Percentiles rank a stretch among this genome's conserved stretches.
phyloP scores from a whole-genome alignment of 2,329 filamentous ascomycete species.

The Grosmannia clavigera region DNA sequence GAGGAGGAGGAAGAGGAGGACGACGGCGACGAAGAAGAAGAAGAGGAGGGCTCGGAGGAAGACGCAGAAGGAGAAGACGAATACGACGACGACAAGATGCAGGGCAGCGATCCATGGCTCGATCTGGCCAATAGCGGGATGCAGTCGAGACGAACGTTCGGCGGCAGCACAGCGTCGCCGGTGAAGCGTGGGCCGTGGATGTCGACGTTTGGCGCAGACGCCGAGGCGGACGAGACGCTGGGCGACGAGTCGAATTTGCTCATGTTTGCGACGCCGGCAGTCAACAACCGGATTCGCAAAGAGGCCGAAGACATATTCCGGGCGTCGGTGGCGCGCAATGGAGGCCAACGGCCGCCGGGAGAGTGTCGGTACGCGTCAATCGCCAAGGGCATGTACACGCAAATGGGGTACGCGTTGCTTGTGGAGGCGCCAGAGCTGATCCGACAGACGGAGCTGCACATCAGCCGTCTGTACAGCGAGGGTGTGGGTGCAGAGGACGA shows the following conservation, averaged over 20 bases:
- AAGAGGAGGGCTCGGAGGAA: constrained; percentile 22
- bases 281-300: constrained; percentile 33
- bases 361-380: constrained; percentile 57
- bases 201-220: neutral
- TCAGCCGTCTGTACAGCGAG: constrained; percentile 53
- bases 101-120: constrained; percentile 12
- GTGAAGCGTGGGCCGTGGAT: constrained; percentile 7
- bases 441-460: constrained; percentile 59
- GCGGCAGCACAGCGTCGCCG: neutral
- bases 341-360: neutral
- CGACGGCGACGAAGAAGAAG: constrained; percentile 25
- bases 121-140: constrained; percentile 6
- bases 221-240: constrained; percentile 22
- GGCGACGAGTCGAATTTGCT: constrained; percentile 35
- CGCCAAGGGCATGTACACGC: constrained; percentile 55
- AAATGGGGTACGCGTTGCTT: constrained; percentile 45
- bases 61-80: constrained; percentile 17
- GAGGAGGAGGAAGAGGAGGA: constrained; percentile 24
- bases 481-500: constrained; percentile 45
- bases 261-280: constrained; percentile 43
- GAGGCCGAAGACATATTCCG: constrained; percentile 46
- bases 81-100: constrained; percentile 24
- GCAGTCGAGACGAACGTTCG: neutral
- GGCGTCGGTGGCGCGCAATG: constrained; percentile 32
- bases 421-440: constrained; percentile 61